phyloP scores from a whole-genome alignment of 2,329 filamentous ascomycete genomes.

The Diplocarpon mali region DNA sequence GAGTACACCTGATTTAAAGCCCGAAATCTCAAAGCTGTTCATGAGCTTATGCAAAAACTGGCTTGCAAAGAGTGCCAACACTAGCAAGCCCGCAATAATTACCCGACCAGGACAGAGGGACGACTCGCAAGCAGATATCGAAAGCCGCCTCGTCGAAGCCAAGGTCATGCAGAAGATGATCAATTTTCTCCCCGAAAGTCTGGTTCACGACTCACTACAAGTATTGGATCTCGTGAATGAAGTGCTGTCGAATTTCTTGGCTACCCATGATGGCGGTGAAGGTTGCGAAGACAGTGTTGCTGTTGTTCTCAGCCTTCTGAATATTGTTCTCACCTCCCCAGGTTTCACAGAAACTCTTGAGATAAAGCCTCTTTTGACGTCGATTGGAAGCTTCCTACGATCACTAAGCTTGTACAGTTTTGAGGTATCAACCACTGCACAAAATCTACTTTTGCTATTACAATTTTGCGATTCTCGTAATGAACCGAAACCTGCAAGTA shows the following conservation, averaged over 20 bases:
- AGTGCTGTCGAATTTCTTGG: conserved; percentile 34
- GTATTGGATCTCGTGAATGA: conserved; percentile 53
- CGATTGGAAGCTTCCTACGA: conserved; percentile 39
- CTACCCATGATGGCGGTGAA: conserved; percentile 31
- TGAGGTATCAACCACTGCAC: conserved; percentile 41
- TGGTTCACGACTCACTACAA: conserved; percentile 53
- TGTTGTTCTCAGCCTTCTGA: conserved; percentile 49
- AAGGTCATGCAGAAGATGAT: conserved; percentile 57
- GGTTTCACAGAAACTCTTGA: conserved; percentile 41
- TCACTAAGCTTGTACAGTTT: conserved; percentile 30
- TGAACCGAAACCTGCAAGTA: conserved; percentile 19
- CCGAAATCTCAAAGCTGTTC: conserved; percentile 48
- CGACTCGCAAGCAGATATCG: conserved; percentile 28
- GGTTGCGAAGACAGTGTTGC: conserved; percentile 38
- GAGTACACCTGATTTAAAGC: conserved; percentile 25
- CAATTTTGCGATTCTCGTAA: conserved; percentile 44
- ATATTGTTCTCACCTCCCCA: conserved; percentile 46
- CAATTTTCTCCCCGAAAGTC: conserved; percentile 48
- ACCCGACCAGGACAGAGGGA: conserved; percentile 27
- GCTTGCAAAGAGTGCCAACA: conserved; percentile 31
- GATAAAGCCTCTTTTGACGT: conserved; percentile 29
- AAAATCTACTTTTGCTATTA: conserved; percentile 44
- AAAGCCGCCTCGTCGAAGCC: conserved; percentile 43
- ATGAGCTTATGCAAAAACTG: conserved; percentile 47
- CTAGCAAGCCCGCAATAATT: conserved; percentile 9